Base-by-base conservation (phyloP, 257 asterid species). In the Lithospermum erythrorhizon region DNA sequence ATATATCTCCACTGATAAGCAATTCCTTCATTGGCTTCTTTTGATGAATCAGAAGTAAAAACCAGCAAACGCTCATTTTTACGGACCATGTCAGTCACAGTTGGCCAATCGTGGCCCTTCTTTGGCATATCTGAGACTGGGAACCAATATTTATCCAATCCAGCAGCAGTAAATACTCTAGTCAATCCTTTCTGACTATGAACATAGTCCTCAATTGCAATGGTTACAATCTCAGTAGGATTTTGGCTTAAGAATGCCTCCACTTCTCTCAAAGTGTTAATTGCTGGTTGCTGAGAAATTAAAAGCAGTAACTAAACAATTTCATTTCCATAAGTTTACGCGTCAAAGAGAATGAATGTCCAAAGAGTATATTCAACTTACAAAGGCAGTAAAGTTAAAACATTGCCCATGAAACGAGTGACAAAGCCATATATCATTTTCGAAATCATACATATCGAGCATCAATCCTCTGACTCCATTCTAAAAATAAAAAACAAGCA, bases 381-480 rank as follows among this genome's bases (percentile, higher is more conserved):
- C 98, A 62, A 91, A 91, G 60, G 97, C 90, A 30, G 98, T 91
- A 87, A 86, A 82, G 79, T 91, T 91, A 84, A 76, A 91, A 78
- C 98, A 91, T 68, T 91, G 95, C 65, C 97, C 97, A 11, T 73
- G 86, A 64, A 91, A 81, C 8, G 98, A 91, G 75, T 91, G 98
- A 61, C 98, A 91, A 66, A 91, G 94, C 98, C 98, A 91, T 67
- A 91, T 82, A 70, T 88, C 95, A 49, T 86, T 81, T 82, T 86
- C 94, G 74, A 91, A 91, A 70, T 91, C 98, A 57, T 91, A 88
- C 98, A 91, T 86, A 75, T 91, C 98, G 83, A 91, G 81, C 98
- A 91, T 91, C 82, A 91, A 75, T 51, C 98, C 98, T 73, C 98
- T 81, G 61, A 88, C 98, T 78, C 97, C 96, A 78, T 91, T 91